Conservation (phyloP, 2,329 filamentous ascomycete species). For the Penicillium sumatraense region DNA sequence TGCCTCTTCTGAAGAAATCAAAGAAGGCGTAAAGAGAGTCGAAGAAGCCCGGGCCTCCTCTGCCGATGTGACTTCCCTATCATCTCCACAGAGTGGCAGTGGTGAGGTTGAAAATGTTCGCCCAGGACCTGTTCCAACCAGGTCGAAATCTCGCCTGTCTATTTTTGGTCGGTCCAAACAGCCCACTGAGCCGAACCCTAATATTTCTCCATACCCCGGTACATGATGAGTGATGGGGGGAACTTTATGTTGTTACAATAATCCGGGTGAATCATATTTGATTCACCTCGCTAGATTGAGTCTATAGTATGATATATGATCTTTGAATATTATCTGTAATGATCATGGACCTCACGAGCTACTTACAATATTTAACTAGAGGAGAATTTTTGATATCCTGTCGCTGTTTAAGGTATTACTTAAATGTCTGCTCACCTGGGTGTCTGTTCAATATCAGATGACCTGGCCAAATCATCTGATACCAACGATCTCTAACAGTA, state of each 20-base stretch:
- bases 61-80: slow-evolving; percentile 18
- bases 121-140: slow-evolving; percentile 27
- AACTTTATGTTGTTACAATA: background rate
- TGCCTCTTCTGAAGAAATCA: slow-evolving; percentile 44
- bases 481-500: no score
- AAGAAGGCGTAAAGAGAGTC: slow-evolving; percentile 45
- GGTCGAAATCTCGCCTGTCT: slow-evolving; percentile 36
- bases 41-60: slow-evolving; percentile 38
- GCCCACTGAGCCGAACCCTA: slow-evolving; percentile 19
- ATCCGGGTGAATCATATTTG: background rate
- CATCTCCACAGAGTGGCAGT: slow-evolving; percentile 13
- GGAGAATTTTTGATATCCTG: no score
- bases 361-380: no score
- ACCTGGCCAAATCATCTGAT: no score
- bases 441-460: no score
- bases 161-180: slow-evolving; percentile 33
- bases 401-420: no score
- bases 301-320: background rate
- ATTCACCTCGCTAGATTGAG: background rate
- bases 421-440: no score
- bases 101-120: slow-evolving; percentile 3
- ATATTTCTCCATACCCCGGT: slow-evolving; percentile 41
- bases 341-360: no score
- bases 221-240: slow-evolving; percentile 30
- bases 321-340: background rate